These are phyloP conservation scores for Heterobasidion parviporum DNA, from an alignment of 1,284 basidiomycete genomes.

Conservation along the genomic window DNA sequence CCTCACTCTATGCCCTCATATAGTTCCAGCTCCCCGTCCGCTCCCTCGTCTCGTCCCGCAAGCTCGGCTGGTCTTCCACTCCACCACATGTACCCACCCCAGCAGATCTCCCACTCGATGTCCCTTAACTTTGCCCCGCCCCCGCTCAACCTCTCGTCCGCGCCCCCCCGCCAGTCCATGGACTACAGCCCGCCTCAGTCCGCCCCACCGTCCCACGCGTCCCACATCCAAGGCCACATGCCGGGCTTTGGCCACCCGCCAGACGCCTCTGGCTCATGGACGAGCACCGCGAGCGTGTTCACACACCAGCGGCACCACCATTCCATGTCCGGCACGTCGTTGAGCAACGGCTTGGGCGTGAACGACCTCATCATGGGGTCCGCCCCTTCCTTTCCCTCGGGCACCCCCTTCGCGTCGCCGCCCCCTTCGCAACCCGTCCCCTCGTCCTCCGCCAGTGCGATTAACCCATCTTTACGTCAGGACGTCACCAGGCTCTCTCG, in stretches of 20 bases:
- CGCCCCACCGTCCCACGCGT: conserved; percentile 13
- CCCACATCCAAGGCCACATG: conserved; percentile 22
- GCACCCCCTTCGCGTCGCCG: neutral
- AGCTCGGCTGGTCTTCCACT: conserved; percentile 29
- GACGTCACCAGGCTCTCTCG: conserved; percentile 42
- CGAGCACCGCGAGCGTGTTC: conserved; percentile 1
- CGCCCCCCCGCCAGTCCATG: conserved; percentile 3
- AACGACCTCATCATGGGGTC: conserved; percentile 9
- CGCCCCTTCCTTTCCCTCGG: neutral
- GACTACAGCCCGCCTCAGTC: conserved; percentile 10
- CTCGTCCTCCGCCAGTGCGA: conserved; percentile 2
- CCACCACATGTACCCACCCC: conserved; percentile 13
- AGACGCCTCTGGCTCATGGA: conserved; percentile 8
- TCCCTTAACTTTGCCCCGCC: conserved; percentile 14
- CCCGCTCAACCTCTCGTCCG: conserved; percentile 10
- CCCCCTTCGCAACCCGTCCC: neutral
- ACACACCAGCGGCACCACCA: conserved; percentile 21
- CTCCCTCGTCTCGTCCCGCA: conserved; percentile 32
- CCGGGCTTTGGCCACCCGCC: conserved; percentile 8
- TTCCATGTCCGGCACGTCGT: conserved; percentile 9
- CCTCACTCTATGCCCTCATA: conserved; percentile 10
- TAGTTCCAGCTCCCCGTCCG: conserved; percentile 20
- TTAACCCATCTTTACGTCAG: conserved; percentile 13
- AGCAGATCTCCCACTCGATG: conserved; percentile 13
- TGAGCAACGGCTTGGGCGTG: conserved; percentile 4